Conservation (phyloP, 2,329 filamentous ascomycete species). For the Colletotrichum lupini region DNA sequence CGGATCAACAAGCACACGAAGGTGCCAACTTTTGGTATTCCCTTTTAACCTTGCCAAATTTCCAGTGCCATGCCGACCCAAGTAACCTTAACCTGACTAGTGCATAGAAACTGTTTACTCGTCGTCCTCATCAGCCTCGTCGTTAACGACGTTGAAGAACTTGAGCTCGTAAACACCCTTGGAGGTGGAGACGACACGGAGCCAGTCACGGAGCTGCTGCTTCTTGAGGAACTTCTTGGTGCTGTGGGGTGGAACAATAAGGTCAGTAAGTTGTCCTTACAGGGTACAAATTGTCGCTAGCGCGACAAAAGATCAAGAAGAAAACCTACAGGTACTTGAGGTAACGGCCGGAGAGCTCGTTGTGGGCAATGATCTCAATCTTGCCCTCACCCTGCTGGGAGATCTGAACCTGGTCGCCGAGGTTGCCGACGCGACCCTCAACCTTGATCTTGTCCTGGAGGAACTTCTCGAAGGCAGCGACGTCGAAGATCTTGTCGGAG, state of each 20-base stretch:
- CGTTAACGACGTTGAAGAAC: slow-evolving; percentile 99
- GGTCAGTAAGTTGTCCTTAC: slow-evolving; percentile 7
- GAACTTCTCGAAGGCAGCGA: slow-evolving; percentile 99
- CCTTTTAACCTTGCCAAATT: slow-evolving; percentile 34
- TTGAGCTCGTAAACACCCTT: slow-evolving; percentile 99
- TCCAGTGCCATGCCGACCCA: slow-evolving; percentile 33
- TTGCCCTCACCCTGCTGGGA: slow-evolving; percentile 94
- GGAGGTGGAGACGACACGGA: slow-evolving; percentile 97
- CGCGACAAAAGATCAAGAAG: background rate
- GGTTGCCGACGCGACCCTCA: slow-evolving; percentile 97
- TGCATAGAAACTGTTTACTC: slow-evolving; percentile 71
- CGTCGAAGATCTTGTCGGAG: slow-evolving; percentile 99
- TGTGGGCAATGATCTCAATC: slow-evolving; percentile 97
- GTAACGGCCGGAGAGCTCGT: slow-evolving; percentile 98
- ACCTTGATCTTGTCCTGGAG: slow-evolving; percentile 99
- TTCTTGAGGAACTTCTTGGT: slow-evolving; percentile 99
- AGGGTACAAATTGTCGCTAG: background rate
- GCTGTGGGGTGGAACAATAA: slow-evolving; percentile 56
- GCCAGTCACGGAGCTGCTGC: slow-evolving; percentile 99
- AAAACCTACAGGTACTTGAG: slow-evolving; percentile 95
- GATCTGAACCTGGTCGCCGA: slow-evolving; percentile 93
- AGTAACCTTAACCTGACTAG: slow-evolving; percentile 31
- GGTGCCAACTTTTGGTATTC: slow-evolving; percentile 37
- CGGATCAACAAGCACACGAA: slow-evolving; percentile 37
- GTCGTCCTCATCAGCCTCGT: slow-evolving; percentile 97